phyloP scores from a whole-genome alignment of 1,139 yeast genomes.

The Sporopachydermia cereana region DNA sequence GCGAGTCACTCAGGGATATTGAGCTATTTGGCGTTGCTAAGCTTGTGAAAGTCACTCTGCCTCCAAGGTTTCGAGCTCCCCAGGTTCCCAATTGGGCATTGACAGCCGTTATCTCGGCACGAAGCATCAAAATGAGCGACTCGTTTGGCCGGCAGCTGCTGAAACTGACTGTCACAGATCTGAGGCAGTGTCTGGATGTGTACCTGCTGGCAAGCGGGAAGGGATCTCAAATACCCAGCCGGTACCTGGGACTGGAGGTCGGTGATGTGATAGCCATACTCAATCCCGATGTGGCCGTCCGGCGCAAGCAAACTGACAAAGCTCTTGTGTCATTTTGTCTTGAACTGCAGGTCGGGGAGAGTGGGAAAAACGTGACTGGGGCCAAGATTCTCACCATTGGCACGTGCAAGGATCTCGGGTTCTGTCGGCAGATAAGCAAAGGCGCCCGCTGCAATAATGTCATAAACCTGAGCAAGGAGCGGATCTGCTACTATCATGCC shows the following conservation, averaged over 20 bases:
- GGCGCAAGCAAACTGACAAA: conserved; percentile 22
- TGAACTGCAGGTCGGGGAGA: neutral
- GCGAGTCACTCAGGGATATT: neutral
- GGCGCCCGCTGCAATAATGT: conserved; percentile 47
- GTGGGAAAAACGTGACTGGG: neutral
- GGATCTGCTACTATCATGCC: conserved; percentile 61
- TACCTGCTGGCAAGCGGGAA: conserved; percentile 48
- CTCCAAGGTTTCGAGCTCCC: conserved; percentile 65
- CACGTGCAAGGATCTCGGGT: conserved; percentile 53
- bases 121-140: conserved; percentile 33
- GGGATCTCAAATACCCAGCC: conserved; percentile 36
- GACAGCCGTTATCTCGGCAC: conserved; percentile 52
- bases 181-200: conserved; percentile 39
- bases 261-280: conserved; percentile 69
- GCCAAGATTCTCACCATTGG: conserved; percentile 58
- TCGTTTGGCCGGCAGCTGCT: conserved; percentile 36
- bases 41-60: conserved; percentile 15
- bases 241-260: conserved; percentile 56
- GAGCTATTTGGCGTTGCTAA: neutral
- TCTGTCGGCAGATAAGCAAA: conserved; percentile 37
- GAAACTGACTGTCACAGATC: conserved; percentile 56
- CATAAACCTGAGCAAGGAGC: conserved; percentile 39
- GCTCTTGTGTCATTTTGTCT: neutral
- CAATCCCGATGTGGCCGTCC: conserved; percentile 54
- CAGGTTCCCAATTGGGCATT: conserved; percentile 64